Conservation (phyloP, 2,329 filamentous ascomycete species). For the Fusarium sp. region DNA sequence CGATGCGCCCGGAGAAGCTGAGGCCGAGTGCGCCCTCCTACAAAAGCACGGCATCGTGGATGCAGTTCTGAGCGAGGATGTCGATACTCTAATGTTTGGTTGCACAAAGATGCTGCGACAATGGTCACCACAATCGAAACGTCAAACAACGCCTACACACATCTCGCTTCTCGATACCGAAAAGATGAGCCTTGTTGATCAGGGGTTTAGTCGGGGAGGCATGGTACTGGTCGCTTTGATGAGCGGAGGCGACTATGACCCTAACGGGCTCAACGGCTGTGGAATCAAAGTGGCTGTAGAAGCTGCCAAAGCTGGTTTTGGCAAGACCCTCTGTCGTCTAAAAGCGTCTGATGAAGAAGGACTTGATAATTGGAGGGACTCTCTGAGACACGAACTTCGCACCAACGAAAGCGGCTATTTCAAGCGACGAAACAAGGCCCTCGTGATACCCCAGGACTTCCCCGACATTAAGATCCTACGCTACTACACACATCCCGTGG, state of each 20-base stretch:
- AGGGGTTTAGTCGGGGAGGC: slow-evolving; percentile 81
- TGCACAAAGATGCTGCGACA: slow-evolving; percentile 81
- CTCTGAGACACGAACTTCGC: slow-evolving; percentile 77
- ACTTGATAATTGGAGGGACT: slow-evolving; percentile 76
- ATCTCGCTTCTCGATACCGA: slow-evolving; percentile 81
- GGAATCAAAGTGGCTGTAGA: slow-evolving; percentile 90
- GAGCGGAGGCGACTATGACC: slow-evolving; percentile 94
- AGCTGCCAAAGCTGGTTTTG: slow-evolving; percentile 89
- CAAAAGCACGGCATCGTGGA: slow-evolving; percentile 87
- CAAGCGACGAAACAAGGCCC: slow-evolving; percentile 75
- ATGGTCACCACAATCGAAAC: slow-evolving; percentile 79
- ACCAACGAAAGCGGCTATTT: slow-evolving; percentile 89
- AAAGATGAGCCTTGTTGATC: slow-evolving; percentile 59
- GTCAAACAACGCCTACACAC: slow-evolving; percentile 80
- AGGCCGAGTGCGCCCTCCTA: slow-evolving; percentile 92
- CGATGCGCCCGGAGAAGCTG: slow-evolving; percentile 91
- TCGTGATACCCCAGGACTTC: slow-evolving; percentile 83
- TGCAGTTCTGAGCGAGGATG: slow-evolving; percentile 94
- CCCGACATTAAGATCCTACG: slow-evolving; percentile 81
- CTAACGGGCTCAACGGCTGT: slow-evolving; percentile 86
- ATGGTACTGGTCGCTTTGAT: slow-evolving; percentile 96
- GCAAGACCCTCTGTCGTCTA: slow-evolving; percentile 76
- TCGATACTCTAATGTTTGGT: slow-evolving; percentile 98
- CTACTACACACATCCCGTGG: slow-evolving; percentile 88
- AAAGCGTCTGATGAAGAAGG: slow-evolving; percentile 67